Evolutionary conservation across 306 rosid species (phyloP).

Genomic region (Vigna mungo): DNA sequence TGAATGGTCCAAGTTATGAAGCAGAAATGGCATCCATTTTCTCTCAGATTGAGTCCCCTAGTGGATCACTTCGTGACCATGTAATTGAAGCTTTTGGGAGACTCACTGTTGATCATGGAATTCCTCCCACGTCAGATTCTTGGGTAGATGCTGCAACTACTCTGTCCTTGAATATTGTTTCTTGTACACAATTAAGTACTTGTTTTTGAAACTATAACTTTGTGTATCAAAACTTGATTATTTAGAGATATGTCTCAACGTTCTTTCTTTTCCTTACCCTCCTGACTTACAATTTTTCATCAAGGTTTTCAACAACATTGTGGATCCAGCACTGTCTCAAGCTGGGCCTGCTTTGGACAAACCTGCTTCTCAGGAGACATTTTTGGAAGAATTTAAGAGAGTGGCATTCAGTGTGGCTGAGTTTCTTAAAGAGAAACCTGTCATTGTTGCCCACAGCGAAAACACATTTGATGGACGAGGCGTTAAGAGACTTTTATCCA

Average conservation of each 20-base stretch:
- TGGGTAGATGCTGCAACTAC: constrained; percentile 65
- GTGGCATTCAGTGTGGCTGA: constrained; percentile 50
- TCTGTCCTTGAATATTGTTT: constrained; percentile 29
- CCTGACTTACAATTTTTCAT: not conserved
- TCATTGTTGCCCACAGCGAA: constrained; percentile 87
- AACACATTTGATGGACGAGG: constrained; percentile 89
- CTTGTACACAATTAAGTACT: not conserved
- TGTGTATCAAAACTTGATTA: not conserved
- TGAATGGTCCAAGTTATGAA: constrained; percentile 68
- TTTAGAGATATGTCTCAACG: not conserved
- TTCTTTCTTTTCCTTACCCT: constrained; percentile 10
- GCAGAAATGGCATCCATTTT: constrained; percentile 66
- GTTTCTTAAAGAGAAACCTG: constrained; percentile 47
- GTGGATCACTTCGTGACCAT: constrained; percentile 58
- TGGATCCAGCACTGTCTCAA: constrained; percentile 71
- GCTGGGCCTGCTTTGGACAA: constrained; percentile 57
- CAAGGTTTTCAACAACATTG: constrained; percentile 66
- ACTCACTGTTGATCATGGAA: constrained; percentile 91
- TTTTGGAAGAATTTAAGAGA: constrained; percentile 79
- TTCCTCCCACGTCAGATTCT: constrained; percentile 92
- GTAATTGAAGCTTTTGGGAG: constrained; percentile 70
- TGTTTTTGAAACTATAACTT: not conserved
- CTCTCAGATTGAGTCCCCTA: constrained; percentile 56
- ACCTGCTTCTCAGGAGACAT: constrained; percentile 62
- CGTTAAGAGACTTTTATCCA: constrained; percentile 74